Conservation (phyloP, 768 basidiomycete species). For the Suillus clintonianus region DNA sequence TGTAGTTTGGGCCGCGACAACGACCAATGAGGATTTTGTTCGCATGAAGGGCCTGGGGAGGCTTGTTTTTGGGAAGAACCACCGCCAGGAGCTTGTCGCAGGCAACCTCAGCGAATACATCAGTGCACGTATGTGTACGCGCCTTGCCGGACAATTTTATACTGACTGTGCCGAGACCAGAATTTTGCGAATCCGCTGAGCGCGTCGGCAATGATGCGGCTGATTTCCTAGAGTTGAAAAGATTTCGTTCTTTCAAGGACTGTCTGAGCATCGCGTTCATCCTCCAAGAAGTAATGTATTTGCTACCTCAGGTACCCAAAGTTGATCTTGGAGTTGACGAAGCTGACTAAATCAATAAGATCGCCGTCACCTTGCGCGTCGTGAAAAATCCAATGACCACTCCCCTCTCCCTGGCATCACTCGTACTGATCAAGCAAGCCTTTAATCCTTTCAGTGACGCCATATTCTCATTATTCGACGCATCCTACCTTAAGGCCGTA, state of each 20-base stretch:
- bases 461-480: conserved; percentile 52
- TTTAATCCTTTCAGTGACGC: conserved; percentile 48
- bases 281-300: conserved; percentile 54
- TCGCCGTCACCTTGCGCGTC: background rate
- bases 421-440: conserved; percentile 60
- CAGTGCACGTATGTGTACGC: conserved; percentile 43
- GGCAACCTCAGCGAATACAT: conserved; percentile 59
- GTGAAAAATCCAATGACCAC: conserved; percentile 47
- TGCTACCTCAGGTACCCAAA: conserved; percentile 41
- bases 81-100: conserved; percentile 76
- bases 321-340: background rate
- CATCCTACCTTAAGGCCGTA: conserved; percentile 54
- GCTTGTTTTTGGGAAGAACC: conserved; percentile 42
- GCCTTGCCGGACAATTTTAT: background rate
- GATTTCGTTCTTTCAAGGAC: conserved; percentile 32
- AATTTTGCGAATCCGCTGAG: conserved; percentile 25
- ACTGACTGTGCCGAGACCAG: conserved; percentile 15
- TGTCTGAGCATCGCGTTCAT: conserved; percentile 37
- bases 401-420: conserved; percentile 63
- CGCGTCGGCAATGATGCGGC: conserved; percentile 40
- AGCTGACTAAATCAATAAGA: background rate
- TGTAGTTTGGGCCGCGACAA: conserved; percentile 72
- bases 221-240: conserved; percentile 32
- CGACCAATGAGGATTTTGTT: conserved; percentile 61
- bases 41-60: conserved; percentile 63